Evolutionary conservation across 257 asterid species (phyloP).

Genomic region (Solanum etuberosum): DNA sequence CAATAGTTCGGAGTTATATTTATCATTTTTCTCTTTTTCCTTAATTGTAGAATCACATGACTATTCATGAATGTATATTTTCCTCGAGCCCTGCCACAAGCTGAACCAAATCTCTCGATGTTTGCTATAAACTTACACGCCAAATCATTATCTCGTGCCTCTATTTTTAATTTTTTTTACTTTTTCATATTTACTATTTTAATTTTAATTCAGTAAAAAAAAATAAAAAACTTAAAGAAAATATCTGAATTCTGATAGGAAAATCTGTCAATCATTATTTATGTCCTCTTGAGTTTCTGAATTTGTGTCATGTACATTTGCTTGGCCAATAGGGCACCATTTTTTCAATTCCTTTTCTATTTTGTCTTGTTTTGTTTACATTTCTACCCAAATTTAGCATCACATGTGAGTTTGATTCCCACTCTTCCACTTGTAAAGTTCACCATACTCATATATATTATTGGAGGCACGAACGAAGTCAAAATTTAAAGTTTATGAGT

Average conservation of each 20-base stretch:
- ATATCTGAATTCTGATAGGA: neutral
- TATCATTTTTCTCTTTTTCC: rapidly evolving
- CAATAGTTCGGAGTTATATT: rapidly evolving
- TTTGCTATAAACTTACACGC: conserved; percentile 56
- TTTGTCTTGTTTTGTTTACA: neutral
- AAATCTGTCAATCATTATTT: conserved; percentile 39
- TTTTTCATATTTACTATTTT: neutral
- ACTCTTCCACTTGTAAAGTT: neutral
- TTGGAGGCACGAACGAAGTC: neutral
- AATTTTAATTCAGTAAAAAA: neutral
- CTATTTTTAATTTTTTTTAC: neutral
- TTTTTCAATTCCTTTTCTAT: neutral
- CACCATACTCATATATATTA: neutral
- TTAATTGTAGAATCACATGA: neutral
- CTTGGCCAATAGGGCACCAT: neutral
- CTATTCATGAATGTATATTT: conserved; percentile 15
- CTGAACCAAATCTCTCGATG: conserved; percentile 38
- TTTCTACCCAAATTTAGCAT: neutral
- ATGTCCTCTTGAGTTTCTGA: neutral
- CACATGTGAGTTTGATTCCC: neutral
- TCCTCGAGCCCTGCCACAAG: conserved; percentile 64
- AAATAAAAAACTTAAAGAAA: neutral
- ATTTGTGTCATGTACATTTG: neutral
- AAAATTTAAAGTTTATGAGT: neutral
- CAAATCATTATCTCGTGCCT: conserved; percentile 59